A percentile compares a stretch with the other conserved stretches of the same genome.
Conservation (phyloP, 345 rosid genomes). For the Lumnitzera littorea region DNA sequence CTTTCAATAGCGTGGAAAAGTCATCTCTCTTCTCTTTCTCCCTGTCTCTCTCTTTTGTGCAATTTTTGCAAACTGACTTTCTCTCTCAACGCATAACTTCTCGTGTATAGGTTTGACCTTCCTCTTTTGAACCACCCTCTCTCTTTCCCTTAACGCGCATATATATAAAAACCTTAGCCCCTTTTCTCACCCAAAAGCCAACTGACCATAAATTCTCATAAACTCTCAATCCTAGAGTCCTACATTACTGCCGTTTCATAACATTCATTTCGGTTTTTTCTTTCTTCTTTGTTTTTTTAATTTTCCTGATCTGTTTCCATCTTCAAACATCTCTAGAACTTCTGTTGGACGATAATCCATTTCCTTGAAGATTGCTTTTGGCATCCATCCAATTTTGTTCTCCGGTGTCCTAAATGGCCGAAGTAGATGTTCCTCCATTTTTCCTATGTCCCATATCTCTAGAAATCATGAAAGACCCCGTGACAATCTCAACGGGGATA, state of each 20-base stretch:
- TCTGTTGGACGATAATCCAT: no score
- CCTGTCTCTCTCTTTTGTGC: constrained; percentile 1
- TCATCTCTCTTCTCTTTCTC: neutral
- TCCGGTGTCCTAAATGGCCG: neutral
- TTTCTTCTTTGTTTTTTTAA: no score
- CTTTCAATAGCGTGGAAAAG: constrained; percentile 5
- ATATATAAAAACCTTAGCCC: no score
- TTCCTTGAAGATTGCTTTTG: no score
- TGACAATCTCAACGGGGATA: constrained; percentile 17
- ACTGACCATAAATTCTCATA: no score
- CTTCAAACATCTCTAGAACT: no score
- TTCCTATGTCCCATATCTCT: constrained; percentile 18
- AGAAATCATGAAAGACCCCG: constrained; percentile 20
- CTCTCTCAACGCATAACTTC: neutral
- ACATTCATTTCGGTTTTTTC: no score
- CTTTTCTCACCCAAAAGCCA: no score
- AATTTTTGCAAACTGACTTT: neutral
- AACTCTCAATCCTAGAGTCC: no score
- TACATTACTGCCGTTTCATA: no score
- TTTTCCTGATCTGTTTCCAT: no score
- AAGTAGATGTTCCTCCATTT: constrained; percentile 13
- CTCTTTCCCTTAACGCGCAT: no score
- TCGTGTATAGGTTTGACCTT: constrained; percentile 12
- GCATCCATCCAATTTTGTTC: neutral
- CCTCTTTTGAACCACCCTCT: neutral